Percentiles rank a stretch among this genome's conserved stretches.
Conservation (phyloP, 768 basidiomycete genomes). For the Coprinellus aureogranulatus region DNA sequence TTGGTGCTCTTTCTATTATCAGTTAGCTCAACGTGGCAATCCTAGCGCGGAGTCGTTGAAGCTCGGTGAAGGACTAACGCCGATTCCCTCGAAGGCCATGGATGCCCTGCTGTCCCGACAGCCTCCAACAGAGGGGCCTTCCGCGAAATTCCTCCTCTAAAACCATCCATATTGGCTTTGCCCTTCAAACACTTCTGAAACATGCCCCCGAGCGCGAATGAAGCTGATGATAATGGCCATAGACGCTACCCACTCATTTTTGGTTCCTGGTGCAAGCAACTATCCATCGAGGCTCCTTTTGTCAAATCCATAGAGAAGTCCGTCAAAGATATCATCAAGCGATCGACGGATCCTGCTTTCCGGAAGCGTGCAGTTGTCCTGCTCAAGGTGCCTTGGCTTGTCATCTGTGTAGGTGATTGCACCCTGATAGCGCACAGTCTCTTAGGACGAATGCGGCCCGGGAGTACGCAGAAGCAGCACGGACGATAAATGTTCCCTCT, state of each 20-base stretch:
- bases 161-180: too few relatives aligned
- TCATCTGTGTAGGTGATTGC: too few relatives aligned
- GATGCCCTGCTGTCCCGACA: too few relatives aligned
- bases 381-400: conserved; percentile 41
- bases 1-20: conserved; percentile 24
- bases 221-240: neutral
- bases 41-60: too few relatives aligned
- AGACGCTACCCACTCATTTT: conserved; percentile 81
- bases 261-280: conserved; percentile 64
- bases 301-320: conserved; percentile 51
- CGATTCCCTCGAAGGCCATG: too few relatives aligned
- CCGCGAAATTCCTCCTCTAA: too few relatives aligned
- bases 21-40: too few relatives aligned
- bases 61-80: too few relatives aligned
- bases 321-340: conserved; percentile 47
- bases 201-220: too few relatives aligned
- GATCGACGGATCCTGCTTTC: conserved; percentile 52
- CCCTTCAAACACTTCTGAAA: too few relatives aligned
- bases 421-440: too few relatives aligned
- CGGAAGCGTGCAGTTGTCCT: conserved; percentile 39
- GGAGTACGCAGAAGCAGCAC: neutral
- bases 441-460: neutral
- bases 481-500: conserved; percentile 20
- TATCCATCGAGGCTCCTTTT: conserved; percentile 50
- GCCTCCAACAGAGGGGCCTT: too few relatives aligned